These are phyloP conservation scores for Nymphaea thermarum DNA, from an alignment of 164 flowering plant species.

Conservation along the genomic window DNA sequence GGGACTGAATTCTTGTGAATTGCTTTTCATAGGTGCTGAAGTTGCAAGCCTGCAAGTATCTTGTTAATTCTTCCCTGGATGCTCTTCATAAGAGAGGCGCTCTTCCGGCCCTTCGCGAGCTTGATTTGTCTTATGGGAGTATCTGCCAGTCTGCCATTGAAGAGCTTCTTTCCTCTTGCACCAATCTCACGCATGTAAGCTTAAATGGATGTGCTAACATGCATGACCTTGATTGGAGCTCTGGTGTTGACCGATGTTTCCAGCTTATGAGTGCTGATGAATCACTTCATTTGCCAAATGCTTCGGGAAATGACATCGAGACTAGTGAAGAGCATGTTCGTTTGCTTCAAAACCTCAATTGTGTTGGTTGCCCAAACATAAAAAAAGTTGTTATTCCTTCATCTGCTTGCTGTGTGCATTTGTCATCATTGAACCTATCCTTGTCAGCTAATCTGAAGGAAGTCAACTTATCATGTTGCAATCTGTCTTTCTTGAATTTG, in stretches of 20 bases:
- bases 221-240: constrained; percentile 93
- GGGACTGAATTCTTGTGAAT: background rate
- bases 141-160: constrained; percentile 85
- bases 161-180: constrained; percentile 82
- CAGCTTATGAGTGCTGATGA: constrained; percentile 11
- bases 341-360: constrained; percentile 70
- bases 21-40: constrained; percentile 48
- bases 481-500: constrained; percentile 65
- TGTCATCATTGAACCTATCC: constrained; percentile 78
- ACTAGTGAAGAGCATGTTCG: constrained; percentile 32
- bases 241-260: constrained; percentile 12
- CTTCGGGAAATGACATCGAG: constrained; percentile 13
- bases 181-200: constrained; percentile 83
- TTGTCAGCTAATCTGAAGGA: constrained; percentile 79
- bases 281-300: constrained; percentile 9
- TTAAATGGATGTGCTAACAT: constrained; percentile 82
- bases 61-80: constrained; percentile 68
- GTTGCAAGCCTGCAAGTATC: constrained; percentile 97
- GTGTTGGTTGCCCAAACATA: constrained; percentile 90
- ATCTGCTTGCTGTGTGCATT: constrained; percentile 49
- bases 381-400: constrained; percentile 75
- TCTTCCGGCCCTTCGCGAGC: constrained; percentile 64
- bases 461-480: constrained; percentile 67
- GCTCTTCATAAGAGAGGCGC: constrained; percentile 72
- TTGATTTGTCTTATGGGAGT: constrained; percentile 86